Percentiles rank a stretch among this genome's conserved stretches.
Conservation (phyloP, 148 eudicot species). For the Camellia granthamiana region DNA sequence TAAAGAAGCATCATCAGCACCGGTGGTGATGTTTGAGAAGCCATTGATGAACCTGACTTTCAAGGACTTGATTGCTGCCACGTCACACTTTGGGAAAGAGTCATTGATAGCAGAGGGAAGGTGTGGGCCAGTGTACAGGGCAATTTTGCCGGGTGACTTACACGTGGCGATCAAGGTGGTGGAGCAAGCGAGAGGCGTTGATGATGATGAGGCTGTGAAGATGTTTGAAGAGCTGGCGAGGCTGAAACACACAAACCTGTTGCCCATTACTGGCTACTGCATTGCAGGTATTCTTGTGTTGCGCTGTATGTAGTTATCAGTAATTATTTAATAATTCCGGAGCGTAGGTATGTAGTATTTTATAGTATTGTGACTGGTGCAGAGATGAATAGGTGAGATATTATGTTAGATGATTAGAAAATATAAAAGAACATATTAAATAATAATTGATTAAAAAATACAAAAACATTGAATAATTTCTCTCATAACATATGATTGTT, state of each 20-base stretch:
- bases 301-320: no score
- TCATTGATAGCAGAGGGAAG: slow-evolving; percentile 74
- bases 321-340: no score
- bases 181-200: slow-evolving; percentile 54
- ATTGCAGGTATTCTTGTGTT: slow-evolving; percentile 64
- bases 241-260: slow-evolving; percentile 76
- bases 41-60: slow-evolving; percentile 84
- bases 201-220: slow-evolving; percentile 41
- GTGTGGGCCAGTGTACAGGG: slow-evolving; percentile 85
- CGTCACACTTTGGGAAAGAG: slow-evolving; percentile 86
- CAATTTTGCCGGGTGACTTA: slow-evolving; percentile 77
- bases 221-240: slow-evolving; percentile 65
- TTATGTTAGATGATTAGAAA: no score
- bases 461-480: no score
- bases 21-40: slow-evolving; percentile 95
- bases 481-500: no score
- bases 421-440: no score
- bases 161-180: slow-evolving; percentile 96
- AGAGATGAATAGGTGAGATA: no score
- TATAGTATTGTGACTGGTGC: no score
- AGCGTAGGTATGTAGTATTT: no score
- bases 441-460: no score
- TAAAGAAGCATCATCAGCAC: slow-evolving; percentile 55
- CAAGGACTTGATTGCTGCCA: slow-evolving; percentile 86
- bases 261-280: slow-evolving; percentile 89